These are phyloP conservation scores for Mortierella sp. DNA, from an alignment of 371 early-diverging fungal species.

Conservation along the genomic window DNA sequence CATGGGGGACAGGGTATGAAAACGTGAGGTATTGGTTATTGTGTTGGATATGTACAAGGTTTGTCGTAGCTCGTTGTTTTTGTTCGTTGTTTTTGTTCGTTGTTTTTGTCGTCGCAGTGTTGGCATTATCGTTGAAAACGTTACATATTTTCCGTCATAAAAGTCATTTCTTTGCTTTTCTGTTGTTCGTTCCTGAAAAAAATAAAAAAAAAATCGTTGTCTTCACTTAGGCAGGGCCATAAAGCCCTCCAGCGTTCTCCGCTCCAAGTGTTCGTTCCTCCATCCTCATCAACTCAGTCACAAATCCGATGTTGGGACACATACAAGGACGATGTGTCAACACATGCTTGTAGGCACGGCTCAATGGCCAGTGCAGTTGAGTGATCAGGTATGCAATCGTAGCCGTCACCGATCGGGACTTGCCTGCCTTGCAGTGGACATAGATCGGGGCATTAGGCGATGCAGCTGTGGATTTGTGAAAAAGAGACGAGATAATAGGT, in stretches of 20 bases:
- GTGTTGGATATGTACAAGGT: too few species aligned
- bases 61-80: too few species aligned
- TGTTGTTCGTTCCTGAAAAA: too few species aligned
- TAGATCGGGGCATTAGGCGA: slow-evolving; percentile 63
- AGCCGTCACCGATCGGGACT: slow-evolving; percentile 85
- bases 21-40: too few species aligned
- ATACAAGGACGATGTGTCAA: slow-evolving; percentile 78
- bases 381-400: slow-evolving; percentile 82
- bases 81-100: too few species aligned
- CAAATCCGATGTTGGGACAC: slow-evolving; percentile 87
- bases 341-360: slow-evolving; percentile 80
- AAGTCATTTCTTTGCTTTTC: neutral
- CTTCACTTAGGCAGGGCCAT: neutral
- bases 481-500: neutral
- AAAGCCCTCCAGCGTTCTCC: slow-evolving; percentile 32
- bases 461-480: slow-evolving; percentile 56
- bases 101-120: too few species aligned
- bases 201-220: neutral
- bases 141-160: too few species aligned
- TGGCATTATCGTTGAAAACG: too few species aligned
- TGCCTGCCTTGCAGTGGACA: slow-evolving; percentile 90
- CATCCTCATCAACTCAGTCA: slow-evolving; percentile 76
- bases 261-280: slow-evolving; percentile 72
- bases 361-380: slow-evolving; percentile 74
- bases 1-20: too few species aligned